Evolutionary conservation across 2,329 filamentous ascomycete genomes (phyloP), one percentile per base, ranked within the genome.

Genomic region (Sporothrix variecibatus): DNA sequence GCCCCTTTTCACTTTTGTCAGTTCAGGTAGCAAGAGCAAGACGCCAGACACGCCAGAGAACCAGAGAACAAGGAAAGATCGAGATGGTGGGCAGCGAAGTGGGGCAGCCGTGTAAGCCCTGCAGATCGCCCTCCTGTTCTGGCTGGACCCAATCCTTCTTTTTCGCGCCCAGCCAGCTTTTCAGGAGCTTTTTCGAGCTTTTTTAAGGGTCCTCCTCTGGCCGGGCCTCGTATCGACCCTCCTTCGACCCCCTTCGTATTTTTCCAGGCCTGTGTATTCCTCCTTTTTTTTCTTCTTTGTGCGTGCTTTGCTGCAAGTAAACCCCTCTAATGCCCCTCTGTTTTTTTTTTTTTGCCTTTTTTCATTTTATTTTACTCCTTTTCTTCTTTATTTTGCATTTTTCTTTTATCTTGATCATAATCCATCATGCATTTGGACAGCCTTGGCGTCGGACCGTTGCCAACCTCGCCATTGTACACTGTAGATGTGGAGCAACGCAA

Each of bases 101-200:
- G 73, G 73, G 73, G 73, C 73, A 51, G 53, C 51, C 73, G 70
- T 72, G 62, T 74, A 74, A 74, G 73, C 69, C 73, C 69, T 74
- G 73, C 62, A 72, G 73, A 74, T 74, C 71, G 31, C 46, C 71
- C 15, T 51, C 31, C 58, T 28, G 12, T 71, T 43, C 46, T 20
- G 51, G 51, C 68, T 58, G 49, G 51, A 17, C 26, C 67, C 31
- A 68, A 51, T 68, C 64, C 64, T 31, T 31, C 62, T 46, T 67
- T 64, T 67, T 26, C 12, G 62, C 40, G 43, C 23, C 43, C 67
- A 34, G 46, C 46, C 65, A 53, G 67, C 65, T 49, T 49, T 68
- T 68, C 8, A 70, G 65, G 65, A 40, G 67, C 68, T 26, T 58
- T 38, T 31, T 3, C 5, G 9, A 17, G 9, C 23, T n/a, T 53